These are phyloP conservation scores for Taphrina populina DNA, from an alignment of 1,139 yeast genomes.

Conservation along the genomic window DNA sequence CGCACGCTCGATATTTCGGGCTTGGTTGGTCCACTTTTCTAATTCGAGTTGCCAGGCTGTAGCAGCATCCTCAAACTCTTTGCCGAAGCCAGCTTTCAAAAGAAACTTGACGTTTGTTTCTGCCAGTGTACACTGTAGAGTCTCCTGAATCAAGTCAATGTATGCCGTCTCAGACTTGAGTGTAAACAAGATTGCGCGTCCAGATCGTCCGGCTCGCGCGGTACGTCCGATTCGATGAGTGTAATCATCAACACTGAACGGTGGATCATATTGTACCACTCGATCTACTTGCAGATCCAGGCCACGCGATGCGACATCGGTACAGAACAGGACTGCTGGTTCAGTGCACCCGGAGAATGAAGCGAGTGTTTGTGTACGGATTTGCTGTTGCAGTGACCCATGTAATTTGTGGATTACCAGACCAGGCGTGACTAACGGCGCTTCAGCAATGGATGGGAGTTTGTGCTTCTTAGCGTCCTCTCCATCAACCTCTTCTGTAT, in stretches of 20 bases:
- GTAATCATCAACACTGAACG: constrained; percentile 83
- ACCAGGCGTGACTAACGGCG: constrained; percentile 53
- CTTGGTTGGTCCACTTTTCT: constrained; percentile 71
- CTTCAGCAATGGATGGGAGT: constrained; percentile 4
- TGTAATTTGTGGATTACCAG: constrained; percentile 74
- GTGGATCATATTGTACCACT: constrained; percentile 87
- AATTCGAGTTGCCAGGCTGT: constrained; percentile 92
- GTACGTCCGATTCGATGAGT: constrained; percentile 96
- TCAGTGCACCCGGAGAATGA: constrained; percentile 55
- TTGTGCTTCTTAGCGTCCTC: constrained; percentile 44
- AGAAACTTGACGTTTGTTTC: constrained; percentile 46
- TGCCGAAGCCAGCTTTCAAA: constrained; percentile 52
- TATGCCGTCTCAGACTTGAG: constrained; percentile 92
- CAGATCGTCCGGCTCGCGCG: constrained; percentile 81
- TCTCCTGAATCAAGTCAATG: constrained; percentile 43
- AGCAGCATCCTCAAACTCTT: constrained; percentile 87
- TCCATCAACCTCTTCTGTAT: constrained; percentile 43
- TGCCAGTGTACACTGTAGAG: constrained; percentile 7
- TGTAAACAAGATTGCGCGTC: constrained; percentile 73
- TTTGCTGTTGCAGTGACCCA: constrained; percentile 82
- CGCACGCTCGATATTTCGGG: constrained; percentile 60
- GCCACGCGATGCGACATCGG: constrained; percentile 95
- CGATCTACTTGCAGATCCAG: constrained; percentile 74
- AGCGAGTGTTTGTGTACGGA: constrained; percentile 72
- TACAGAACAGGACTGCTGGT: constrained; percentile 67